Base-by-base conservation (phyloP, 2,329 filamentous ascomycete species). In the Pseudogymnoascus sp. region DNA sequence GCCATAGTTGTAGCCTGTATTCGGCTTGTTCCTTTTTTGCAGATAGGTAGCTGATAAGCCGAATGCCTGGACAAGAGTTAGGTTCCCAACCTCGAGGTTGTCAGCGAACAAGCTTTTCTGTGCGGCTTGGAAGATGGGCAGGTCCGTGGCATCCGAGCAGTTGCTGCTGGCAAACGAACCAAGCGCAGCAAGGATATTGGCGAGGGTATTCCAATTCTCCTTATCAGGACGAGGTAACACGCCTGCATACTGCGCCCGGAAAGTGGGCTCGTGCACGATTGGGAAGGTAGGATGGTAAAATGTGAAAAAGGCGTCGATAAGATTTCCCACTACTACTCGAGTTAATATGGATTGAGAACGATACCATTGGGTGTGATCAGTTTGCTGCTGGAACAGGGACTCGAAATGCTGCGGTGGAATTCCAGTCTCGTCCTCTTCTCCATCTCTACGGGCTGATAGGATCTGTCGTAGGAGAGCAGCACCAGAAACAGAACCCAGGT, bases 1-100 rank as follows among this genome's bases (percentile, higher is more conserved):
- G 59, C 96, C 85, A 75, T 97, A 97, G 10, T 79, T 79, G 63
- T 77, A 79, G 0, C 77, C 76, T 0, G 76, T 77, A 61, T 80
- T 80, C 3, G 77, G 77, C 35, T 76, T 74, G 64, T 80, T 75
- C 28, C 75, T 70, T 64, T 79, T 80, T 63, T 79, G 79, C 3
- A 79, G 70, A 64, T 80, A 80, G 55, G 79, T 79, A 0, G 73
- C 74, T 57, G 73, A 71, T 2, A 79, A 67, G 0, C 71, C 68
- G n/a, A 79, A 68, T 0, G 73, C 73, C 62, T 79, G 77, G 1
- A 79, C 75, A 0, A 77, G 67, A 3, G 73, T 72, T 9, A 79
- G 63, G 38, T 74, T 77, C 1, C 77, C 77, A 12, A 71, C 71
- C 62, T 79, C 76, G 2, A 79, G 68, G 48, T 72, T 72, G 35